phyloP scores from a whole-genome alignment of 106 monocot genomes.

The Platanthera guangdongensis region DNA sequence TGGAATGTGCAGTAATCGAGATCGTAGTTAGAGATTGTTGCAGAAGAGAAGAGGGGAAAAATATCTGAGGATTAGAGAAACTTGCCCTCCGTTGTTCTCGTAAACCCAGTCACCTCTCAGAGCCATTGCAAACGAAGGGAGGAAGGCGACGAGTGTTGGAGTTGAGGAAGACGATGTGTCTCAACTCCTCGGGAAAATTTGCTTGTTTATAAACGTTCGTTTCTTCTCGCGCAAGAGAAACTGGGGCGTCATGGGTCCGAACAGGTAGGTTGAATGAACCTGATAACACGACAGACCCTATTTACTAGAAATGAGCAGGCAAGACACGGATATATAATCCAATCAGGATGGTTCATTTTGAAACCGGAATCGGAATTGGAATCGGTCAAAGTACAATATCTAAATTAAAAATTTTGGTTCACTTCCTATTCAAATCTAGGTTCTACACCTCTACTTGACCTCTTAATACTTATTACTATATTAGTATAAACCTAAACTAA shows the following conservation, averaged over 20 bases:
- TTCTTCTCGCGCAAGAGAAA: background rate
- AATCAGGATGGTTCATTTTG: no score
- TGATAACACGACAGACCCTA: no score
- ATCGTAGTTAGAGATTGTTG: background rate
- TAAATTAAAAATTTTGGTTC: no score
- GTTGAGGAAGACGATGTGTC: background rate
- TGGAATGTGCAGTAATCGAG: background rate
- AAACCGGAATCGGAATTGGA: no score
- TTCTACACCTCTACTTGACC: no score
- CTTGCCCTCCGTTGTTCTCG: slow-evolving; percentile 96
- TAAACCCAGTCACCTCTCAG: slow-evolving; percentile 62
- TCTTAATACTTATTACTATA: no score
- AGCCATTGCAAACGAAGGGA: slow-evolving; percentile 19
- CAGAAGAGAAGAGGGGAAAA: background rate
- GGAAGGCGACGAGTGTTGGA: background rate
- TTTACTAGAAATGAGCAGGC: no score
- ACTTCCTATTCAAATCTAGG: no score
- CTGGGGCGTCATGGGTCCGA: background rate
- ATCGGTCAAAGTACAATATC: no score
- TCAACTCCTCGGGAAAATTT: background rate
- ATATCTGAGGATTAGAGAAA: background rate
- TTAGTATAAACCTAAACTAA: no score
- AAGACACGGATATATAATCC: no score
- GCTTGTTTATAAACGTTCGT: background rate
- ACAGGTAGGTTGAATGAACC: background rate